A percentile compares a stretch with the other conserved stretches of the same genome.
Evolutionary conservation across 257 asterid genomes (phyloP).

Genomic region (Prunella vulgaris): DNA sequence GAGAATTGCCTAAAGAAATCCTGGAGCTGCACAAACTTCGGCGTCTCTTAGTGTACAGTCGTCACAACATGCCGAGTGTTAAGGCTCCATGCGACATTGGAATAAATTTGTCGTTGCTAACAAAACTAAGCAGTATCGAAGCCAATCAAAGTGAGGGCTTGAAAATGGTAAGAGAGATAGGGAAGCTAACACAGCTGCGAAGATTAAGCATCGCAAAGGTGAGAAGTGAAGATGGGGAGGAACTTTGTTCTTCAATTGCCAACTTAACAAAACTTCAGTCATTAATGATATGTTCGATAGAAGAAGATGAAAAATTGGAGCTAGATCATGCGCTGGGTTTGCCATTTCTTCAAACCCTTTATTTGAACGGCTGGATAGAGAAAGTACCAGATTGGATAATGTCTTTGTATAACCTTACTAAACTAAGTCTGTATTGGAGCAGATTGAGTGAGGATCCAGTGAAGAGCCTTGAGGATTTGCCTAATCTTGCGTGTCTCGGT

Average conservation of each 20-base stretch:
- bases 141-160: neutral
- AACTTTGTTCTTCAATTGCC: slow-evolving; percentile 25
- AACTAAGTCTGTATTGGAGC: neutral
- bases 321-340: neutral
- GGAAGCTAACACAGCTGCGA: slow-evolving; percentile 23
- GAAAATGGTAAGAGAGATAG: slow-evolving; percentile 1
- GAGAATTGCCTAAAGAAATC: neutral
- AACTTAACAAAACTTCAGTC: slow-evolving; percentile 3
- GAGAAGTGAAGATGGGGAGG: slow-evolving; percentile 29
- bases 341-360: neutral
- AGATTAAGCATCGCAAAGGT: slow-evolving; percentile 18
- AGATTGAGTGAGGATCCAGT: neutral
- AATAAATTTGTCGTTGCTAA: neutral
- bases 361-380: neutral
- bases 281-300: neutral
- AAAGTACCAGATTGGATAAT: slow-evolving; percentile 21
- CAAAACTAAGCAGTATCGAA: neutral
- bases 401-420: neutral
- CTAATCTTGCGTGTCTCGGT: neutral
- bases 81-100: slow-evolving; percentile 1
- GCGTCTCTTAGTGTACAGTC: neutral
- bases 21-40: neutral
- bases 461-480: neutral
- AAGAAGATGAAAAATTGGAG: slow-evolving; percentile 9
- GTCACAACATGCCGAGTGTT: neutral